Evolutionary conservation across 306 rosid genomes (phyloP).

Genomic region (Fragaria nilgerrensis): DNA sequence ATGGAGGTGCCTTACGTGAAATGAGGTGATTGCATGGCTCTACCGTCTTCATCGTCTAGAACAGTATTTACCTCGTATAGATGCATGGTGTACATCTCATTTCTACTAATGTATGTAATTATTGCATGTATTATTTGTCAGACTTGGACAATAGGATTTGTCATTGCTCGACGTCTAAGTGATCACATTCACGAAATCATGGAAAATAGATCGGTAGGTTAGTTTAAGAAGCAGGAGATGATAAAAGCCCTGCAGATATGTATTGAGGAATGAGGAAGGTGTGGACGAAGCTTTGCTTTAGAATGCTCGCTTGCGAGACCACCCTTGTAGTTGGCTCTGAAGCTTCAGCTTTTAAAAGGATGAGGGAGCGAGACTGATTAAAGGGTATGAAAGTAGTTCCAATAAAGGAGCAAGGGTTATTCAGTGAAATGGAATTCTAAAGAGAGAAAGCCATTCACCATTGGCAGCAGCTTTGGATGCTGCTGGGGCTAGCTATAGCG

Average conservation of each 20-base stretch:
- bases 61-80: no score
- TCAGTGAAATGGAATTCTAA: conserved; percentile 26
- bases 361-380: neutral
- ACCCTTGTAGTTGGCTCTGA: neutral
- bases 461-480: conserved; percentile 55
- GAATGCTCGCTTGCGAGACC: neutral
- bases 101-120: no score
- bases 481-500: conserved; percentile 2
- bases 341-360: conserved; percentile 26
- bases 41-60: no score
- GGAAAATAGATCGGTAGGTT: neutral
- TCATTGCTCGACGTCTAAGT: no score
- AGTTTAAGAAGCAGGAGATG: neutral
- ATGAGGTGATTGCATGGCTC: no score
- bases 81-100: no score
- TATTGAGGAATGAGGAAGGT: neutral
- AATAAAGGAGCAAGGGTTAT: conserved; percentile 33
- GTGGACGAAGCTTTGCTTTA: neutral
- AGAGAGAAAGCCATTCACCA: conserved; percentile 34
- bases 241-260: neutral
- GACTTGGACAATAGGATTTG: no score
- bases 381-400: conserved; percentile 26
- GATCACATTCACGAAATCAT: no score
- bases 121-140: no score
- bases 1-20: no score